These are phyloP conservation scores for Stylonectria norvegica DNA, from an alignment of 2,329 filamentous ascomycete species.

Conservation along the genomic window DNA sequence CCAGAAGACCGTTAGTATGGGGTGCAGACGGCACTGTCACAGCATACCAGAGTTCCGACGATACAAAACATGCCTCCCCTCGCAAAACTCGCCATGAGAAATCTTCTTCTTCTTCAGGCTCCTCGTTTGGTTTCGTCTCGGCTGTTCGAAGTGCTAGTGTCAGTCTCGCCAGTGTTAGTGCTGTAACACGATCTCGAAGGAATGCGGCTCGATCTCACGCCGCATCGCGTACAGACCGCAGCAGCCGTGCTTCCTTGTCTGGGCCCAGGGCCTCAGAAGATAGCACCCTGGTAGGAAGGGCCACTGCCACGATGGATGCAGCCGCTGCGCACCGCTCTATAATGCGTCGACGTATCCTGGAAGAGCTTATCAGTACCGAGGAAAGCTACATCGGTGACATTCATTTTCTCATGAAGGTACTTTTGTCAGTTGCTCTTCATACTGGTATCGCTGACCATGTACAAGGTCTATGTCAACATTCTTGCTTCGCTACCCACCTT, in stretches of 20 bases:
- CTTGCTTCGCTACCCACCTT: constrained; percentile 66
- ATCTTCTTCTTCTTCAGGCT: constrained; percentile 69
- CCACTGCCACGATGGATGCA: constrained; percentile 53
- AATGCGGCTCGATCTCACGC: constrained; percentile 49
- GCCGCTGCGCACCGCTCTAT: constrained; percentile 67
- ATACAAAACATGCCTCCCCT: constrained; percentile 5
- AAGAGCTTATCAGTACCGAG: constrained; percentile 83
- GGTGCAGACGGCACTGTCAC: constrained; percentile 1
- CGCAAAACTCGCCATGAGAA: constrained; percentile 42
- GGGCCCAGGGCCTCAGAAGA: constrained; percentile 62
- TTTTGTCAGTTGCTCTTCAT: too few species aligned
- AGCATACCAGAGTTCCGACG: constrained; percentile 9
- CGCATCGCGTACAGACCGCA: constrained; percentile 58
- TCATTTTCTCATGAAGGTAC: constrained; percentile 80
- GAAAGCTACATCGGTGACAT: constrained; percentile 85
- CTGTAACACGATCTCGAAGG: constrained; percentile 58
- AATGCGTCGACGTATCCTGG: constrained; percentile 74
- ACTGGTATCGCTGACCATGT: constrained; percentile 20
- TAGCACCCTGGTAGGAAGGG: constrained; percentile 57
- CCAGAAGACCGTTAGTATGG: constrained; percentile 30
- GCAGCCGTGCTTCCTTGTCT: constrained; percentile 59
- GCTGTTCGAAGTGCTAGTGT: constrained; percentile 77
- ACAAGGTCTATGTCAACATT: constrained; percentile 69
- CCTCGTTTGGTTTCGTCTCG: constrained; percentile 77
- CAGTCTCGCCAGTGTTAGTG: constrained; percentile 70